These are phyloP conservation scores for Leishmania tarentolae DNA, from an alignment of 208 protist species.

Conservation along the genomic window DNA sequence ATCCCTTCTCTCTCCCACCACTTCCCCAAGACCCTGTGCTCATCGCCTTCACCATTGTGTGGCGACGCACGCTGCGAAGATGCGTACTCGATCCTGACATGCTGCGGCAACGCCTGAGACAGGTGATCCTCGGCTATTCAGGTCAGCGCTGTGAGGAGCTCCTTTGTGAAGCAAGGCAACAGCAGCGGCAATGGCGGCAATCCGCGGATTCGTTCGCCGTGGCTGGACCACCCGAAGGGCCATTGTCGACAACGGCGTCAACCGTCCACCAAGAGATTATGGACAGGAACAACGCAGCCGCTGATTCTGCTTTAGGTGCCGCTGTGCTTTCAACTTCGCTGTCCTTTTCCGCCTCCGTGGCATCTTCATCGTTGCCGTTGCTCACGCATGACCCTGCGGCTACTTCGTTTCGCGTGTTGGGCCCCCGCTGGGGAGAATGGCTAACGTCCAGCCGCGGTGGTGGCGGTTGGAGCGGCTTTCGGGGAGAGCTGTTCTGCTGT, in stretches of 20 bases:
- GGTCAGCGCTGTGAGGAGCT: constrained; percentile 42
- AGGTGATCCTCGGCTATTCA: constrained; percentile 33
- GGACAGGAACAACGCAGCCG: background rate
- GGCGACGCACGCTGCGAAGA: constrained; percentile 41
- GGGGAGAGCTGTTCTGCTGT: constrained; percentile 30
- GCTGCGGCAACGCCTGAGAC: constrained; percentile 37
- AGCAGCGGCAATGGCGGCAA: background rate
- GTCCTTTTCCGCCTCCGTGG: background rate
- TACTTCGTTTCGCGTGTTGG: constrained; percentile 26
- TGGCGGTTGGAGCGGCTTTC: constrained; percentile 31
- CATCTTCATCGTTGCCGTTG: background rate
- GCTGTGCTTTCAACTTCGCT: background rate
- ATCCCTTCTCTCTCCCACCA: constrained; percentile 54
- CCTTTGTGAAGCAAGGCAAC: constrained; percentile 19
- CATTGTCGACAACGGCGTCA: background rate
- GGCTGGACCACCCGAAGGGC: background rate
- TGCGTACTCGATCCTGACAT: constrained; percentile 35
- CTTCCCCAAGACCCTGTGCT: constrained; percentile 54
- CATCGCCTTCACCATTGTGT: constrained; percentile 48
- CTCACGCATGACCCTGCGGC: constrained; percentile 23
- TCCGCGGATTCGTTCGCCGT: background rate
- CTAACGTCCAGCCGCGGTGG: constrained; percentile 15
- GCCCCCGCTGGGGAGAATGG: constrained; percentile 29
- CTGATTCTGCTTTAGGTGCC: background rate
- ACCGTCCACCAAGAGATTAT: background rate